These are phyloP conservation scores for Xylogone sp. DNA, from an alignment of 2,329 filamentous ascomycete species.

Conservation along the genomic window DNA sequence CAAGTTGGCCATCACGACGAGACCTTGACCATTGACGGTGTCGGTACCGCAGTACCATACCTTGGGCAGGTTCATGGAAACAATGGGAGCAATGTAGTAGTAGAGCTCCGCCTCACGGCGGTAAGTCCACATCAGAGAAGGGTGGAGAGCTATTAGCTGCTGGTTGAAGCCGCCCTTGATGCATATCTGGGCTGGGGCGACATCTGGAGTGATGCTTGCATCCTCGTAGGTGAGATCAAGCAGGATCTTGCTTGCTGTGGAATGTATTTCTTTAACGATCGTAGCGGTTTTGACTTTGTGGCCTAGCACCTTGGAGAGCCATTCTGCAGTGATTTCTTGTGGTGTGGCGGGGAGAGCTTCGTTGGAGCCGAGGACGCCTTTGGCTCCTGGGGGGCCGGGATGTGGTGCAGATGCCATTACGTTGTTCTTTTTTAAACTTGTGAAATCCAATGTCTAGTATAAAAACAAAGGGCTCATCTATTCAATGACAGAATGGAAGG, in stretches of 20 bases:
- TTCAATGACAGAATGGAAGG: too few relatives aligned
- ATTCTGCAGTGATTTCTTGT: conserved; percentile 13
- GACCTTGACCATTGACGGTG: conserved; percentile 13
- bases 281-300: conserved; percentile 7
- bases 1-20: conserved; percentile 15
- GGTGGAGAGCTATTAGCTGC: conserved; percentile 1
- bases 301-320: conserved; percentile 12
- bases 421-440: too few relatives aligned
- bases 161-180: conserved; percentile 19
- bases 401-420: background rate
- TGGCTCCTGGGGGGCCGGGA: background rate
- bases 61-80: conserved; percentile 10
- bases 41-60: conserved; percentile 12
- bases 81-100: conserved; percentile 12
- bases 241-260: conserved; percentile 17
- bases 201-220: background rate
- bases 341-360: conserved; percentile 3
- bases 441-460: too few relatives aligned
- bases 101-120: conserved; percentile 18
- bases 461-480: too few relatives aligned
- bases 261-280: conserved; percentile 10
- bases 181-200: conserved; percentile 9
- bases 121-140: conserved; percentile 5
- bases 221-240: conserved; percentile 13
- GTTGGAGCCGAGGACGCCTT: background rate